Evolutionary conservation across 805 yeast species (phyloP), one percentile per base, ranked within the genome.

Genomic region (Torulaspora microellipsoides): DNA sequence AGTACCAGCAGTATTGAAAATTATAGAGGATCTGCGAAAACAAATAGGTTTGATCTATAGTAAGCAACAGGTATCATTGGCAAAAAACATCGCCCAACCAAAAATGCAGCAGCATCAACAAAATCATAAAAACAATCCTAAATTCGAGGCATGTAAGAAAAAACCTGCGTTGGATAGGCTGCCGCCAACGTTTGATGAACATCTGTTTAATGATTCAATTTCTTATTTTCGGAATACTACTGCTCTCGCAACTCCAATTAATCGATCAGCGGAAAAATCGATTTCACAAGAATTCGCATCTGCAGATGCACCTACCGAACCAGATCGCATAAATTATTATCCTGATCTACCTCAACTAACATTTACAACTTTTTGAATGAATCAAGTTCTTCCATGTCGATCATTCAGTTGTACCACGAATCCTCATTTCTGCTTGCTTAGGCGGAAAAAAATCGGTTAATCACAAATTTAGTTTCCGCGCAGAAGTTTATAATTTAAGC

Each of bases 1-100:
- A 42, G 64, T 64, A 5, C 67, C 68, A 8, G 57, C 60, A 4
- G 60, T 64, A 2, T 37, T 61, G 34, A 54, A 47, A 31, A 54
- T 62, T 7, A 53, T 58, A 2, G 65, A 60, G 35, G 64, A 61
- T 40, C 36, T 64, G 38, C 52, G 56, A 33, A 40, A 41, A 12
- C 43, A 51, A 31, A 43, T 64, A 10, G 62, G 59, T 32, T 12
- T 31, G 10, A 47, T 52, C 2, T 53, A 44, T 34, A 48, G 48
- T 11, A 56, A 54, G 40, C 54, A 54, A 14, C 56, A 58, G 15
- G 35, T 45, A 17, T 52, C 64, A 11, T 39, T 59, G 36, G 62
- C 65, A 9, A 53, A 53, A 34, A 58, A 54, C 46, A 60, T 58
- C 31, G 59, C 64, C 1, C 52, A 44, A 38, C 46, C 47, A 11